Base-by-base conservation (phyloP, 495 filamentous ascomycete species). In the Xylaria intraflava region DNA sequence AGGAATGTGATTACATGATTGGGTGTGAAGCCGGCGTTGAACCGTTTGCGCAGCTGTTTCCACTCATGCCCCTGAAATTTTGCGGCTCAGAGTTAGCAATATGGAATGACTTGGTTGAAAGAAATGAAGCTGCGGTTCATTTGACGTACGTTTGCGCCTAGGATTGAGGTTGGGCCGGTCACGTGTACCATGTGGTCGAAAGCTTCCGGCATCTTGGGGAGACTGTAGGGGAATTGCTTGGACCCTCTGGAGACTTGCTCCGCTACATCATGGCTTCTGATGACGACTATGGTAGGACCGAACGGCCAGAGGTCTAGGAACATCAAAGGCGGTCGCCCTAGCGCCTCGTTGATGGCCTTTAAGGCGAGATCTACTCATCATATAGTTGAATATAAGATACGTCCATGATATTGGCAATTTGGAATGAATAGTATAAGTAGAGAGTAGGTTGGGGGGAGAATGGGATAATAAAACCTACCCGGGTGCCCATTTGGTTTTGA, bases 191-290 rank as follows among this genome's bases (percentile, higher is more conserved):
- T 61, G 17, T 55, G 47, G 3, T 39, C 40, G 0, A 71, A 23
- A 0, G 69, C 69, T 26, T 38, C n/a, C 6, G 72, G 72, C 0
- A 66, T 68, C 53, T 81, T 81, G 3, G 73, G 60, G 8, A 60
- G 46, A 45, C 72, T 73, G 55, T 71, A 76, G 6, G 69, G 70
- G 36, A 68, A 72, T 8, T 24, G 14, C 46, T 69, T 75, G 8
- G 72, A 65, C 0, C 62, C 19, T 12, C 59, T 62, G 0, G 69
- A 62, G 3, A 79, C 54, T 45, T 78, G 73, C 30, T 72, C 68
- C 17, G 76, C 72, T 0, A 77, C 45, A 3, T 73, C 68, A 39
- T 80, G 72, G 57, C 69, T 68, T 24, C 59, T 53, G 22, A 81
- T 56, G 8, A 78, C 41, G 8, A 73, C 45, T 45, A 77, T 56